These are phyloP conservation scores for Syncephalastrum sp. DNA, from an alignment of 371 early-diverging fungal genomes.

Conservation along the genomic window DNA sequence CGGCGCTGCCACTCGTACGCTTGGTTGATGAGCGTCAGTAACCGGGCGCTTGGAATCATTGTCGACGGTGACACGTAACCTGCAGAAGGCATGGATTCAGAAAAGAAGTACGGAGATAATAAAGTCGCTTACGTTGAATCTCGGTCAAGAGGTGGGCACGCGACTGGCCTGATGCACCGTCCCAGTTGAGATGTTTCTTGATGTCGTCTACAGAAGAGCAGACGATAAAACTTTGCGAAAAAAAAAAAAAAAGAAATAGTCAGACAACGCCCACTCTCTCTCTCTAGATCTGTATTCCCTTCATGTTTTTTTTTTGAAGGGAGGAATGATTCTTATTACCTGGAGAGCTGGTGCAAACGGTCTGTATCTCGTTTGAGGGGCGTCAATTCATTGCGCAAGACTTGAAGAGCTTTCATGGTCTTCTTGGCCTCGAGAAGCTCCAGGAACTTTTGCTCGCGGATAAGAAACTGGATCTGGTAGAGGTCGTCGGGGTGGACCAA, in stretches of 20 bases:
- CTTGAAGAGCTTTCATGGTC: conserved; percentile 63
- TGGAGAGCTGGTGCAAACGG: conserved; percentile 51
- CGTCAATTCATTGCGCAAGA: conserved; percentile 76
- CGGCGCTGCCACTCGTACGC: conserved; percentile 73
- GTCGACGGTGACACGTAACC: conserved; percentile 75
- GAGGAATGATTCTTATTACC: conserved; percentile 12
- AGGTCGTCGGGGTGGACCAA: conserved; percentile 2
- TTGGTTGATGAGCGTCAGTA: conserved; percentile 80
- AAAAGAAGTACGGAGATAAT: too few species aligned
- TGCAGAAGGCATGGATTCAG: conserved; percentile 11
- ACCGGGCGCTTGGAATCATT: conserved; percentile 85
- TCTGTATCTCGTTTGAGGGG: conserved; percentile 65
- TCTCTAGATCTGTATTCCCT: too few species aligned
- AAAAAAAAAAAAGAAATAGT: too few species aligned
- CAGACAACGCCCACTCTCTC: too few species aligned
- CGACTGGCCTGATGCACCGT: conserved; percentile 47
- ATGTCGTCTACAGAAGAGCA: conserved; percentile 64
- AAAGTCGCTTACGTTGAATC: conserved; percentile 57
- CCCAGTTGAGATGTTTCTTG: conserved; percentile 70
- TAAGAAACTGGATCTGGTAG: conserved; percentile 49
- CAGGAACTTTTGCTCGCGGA: conserved; percentile 81
- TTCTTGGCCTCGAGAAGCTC: conserved; percentile 70
- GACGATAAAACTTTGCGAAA: conserved; percentile 54
- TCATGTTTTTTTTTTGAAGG: too few species aligned
- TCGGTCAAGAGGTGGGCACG: conserved; percentile 60